Evolutionary conservation across 371 early-diverging fungal species (phyloP).

Genomic region (Mortierella sp.): DNA sequence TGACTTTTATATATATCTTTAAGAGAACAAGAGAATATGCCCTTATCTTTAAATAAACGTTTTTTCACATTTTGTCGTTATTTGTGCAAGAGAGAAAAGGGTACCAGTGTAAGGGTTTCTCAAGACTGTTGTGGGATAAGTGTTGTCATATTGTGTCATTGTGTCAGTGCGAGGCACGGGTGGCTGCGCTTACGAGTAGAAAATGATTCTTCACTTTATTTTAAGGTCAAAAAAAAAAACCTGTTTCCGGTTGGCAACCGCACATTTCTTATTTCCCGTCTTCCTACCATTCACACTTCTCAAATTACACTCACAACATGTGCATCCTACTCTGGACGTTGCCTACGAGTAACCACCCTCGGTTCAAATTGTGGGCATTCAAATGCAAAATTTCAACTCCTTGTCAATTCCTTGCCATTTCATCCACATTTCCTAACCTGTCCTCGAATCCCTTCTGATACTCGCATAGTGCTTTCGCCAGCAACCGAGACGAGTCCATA

Average conservation of each 20-base stretch:
- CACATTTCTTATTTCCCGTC: neutral
- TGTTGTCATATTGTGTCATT: too few species aligned
- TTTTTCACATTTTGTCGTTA: too few species aligned
- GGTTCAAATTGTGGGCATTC: slow-evolving; percentile 66
- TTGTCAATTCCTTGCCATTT: neutral
- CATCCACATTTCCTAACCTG: neutral
- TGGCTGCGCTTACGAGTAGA: too few species aligned
- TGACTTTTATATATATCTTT: too few species aligned
- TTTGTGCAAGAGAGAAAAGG: too few species aligned
- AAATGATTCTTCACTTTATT: too few species aligned
- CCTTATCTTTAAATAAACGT: too few species aligned
- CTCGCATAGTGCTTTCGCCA: slow-evolving; percentile 64
- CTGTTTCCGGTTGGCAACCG: neutral
- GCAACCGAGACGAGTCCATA: slow-evolving; percentile 73
- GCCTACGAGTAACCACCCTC: slow-evolving; percentile 60
- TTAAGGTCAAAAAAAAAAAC: too few species aligned
- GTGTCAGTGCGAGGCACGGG: too few species aligned
- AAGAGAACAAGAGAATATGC: too few species aligned
- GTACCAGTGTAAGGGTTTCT: too few species aligned
- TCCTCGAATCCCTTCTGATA: neutral
- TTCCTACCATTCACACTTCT: neutral
- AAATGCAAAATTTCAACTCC: neutral
- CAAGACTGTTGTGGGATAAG: too few species aligned
- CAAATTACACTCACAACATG: slow-evolving; percentile 47
- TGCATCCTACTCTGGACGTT: slow-evolving; percentile 74